Percentiles rank a stretch among this genome's conserved stretches.
phyloP scores from a whole-genome alignment of 2,329 filamentous ascomycete species.

The Cercospora brassicicola region DNA sequence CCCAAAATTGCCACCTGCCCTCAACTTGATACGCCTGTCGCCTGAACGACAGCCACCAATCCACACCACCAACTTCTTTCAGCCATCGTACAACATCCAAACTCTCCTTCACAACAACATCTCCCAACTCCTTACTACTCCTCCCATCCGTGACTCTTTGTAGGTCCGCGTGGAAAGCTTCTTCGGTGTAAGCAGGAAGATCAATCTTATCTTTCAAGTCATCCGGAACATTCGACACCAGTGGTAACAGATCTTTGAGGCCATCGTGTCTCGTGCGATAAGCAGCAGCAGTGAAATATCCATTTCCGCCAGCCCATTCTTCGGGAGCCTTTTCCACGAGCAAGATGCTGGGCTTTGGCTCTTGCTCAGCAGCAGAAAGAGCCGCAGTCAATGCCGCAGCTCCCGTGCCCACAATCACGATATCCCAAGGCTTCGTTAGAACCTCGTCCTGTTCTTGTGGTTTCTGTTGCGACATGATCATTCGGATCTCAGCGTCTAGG shows the following conservation, averaged over 20 bases:
- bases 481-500: conserved; percentile 2
- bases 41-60: conserved; percentile 59
- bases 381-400: conserved; percentile 66
- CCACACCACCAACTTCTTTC: conserved; percentile 31
- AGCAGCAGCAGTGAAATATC: conserved; percentile 65
- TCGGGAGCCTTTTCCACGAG: conserved; percentile 62
- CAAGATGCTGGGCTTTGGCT: conserved; percentile 42
- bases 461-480: conserved; percentile 2
- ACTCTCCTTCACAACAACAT: conserved; percentile 48
- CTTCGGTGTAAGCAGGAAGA: conserved; percentile 56
- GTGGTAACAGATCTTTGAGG: conserved; percentile 57
- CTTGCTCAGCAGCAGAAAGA: conserved; percentile 50
- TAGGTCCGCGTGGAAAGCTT: conserved; percentile 59
- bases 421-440: conserved; percentile 32
- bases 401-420: conserved; percentile 61
- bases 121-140: conserved; percentile 53
- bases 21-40: conserved; percentile 66
- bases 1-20: conserved; percentile 65
- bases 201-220: conserved; percentile 56
- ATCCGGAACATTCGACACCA: conserved; percentile 60
- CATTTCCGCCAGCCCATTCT: conserved; percentile 63
- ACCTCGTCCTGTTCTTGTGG: background rate
- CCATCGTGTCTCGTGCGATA: conserved; percentile 60
- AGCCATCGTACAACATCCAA: conserved; percentile 35
- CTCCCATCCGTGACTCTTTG: conserved; percentile 57